Percentiles rank a stretch among this genome's conserved stretches.
Evolutionary conservation across 2,329 filamentous ascomycete genomes (phyloP).

Genomic region (Madurella fahalii): DNA sequence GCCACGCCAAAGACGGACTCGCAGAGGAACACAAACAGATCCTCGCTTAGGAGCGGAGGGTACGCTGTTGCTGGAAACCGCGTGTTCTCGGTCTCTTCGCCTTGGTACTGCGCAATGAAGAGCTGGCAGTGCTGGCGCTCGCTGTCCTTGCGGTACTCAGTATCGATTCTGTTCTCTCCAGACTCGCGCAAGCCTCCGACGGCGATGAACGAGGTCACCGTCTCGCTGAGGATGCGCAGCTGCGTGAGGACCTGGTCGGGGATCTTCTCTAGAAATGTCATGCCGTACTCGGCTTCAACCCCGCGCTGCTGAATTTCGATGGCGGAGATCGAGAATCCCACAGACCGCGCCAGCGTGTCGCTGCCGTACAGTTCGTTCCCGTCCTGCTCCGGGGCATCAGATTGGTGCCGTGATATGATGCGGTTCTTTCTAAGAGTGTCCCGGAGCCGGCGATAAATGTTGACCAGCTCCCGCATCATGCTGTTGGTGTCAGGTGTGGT

Average conservation of each 20-base stretch:
- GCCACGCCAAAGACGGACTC: slow-evolving; percentile 70
- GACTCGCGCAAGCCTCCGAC: slow-evolving; percentile 64
- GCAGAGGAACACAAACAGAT: slow-evolving; percentile 76
- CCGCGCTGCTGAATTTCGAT: slow-evolving; percentile 91
- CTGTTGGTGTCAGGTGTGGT: slow-evolving; percentile 30
- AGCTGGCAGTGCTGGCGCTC: slow-evolving; percentile 71
- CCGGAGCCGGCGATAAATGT: slow-evolving; percentile 57
- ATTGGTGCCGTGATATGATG: slow-evolving; percentile 40
- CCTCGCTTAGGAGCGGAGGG: slow-evolving; percentile 60
- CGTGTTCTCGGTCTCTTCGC: slow-evolving; percentile 38
- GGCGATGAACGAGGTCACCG: slow-evolving; percentile 77
- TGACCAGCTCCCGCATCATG: slow-evolving; percentile 51
- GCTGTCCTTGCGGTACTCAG: slow-evolving; percentile 64
- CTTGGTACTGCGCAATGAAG: slow-evolving; percentile 59
- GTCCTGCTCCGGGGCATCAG: slow-evolving; percentile 29
- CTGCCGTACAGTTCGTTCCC: slow-evolving; percentile 47
- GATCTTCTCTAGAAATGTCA: slow-evolving; percentile 77
- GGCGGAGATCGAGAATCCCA: slow-evolving; percentile 82
- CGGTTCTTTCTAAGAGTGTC: slow-evolving; percentile 56
- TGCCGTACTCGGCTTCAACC: slow-evolving; percentile 65
- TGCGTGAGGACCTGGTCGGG: slow-evolving; percentile 81
- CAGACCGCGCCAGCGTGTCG: slow-evolving; percentile 59
- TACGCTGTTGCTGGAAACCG: slow-evolving; percentile 44
- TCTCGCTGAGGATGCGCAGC: slow-evolving; percentile 83
- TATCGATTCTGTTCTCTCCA: slow-evolving; percentile 57